Conservation (phyloP, 768 basidiomycete genomes). For the Obba rivulosa region DNA sequence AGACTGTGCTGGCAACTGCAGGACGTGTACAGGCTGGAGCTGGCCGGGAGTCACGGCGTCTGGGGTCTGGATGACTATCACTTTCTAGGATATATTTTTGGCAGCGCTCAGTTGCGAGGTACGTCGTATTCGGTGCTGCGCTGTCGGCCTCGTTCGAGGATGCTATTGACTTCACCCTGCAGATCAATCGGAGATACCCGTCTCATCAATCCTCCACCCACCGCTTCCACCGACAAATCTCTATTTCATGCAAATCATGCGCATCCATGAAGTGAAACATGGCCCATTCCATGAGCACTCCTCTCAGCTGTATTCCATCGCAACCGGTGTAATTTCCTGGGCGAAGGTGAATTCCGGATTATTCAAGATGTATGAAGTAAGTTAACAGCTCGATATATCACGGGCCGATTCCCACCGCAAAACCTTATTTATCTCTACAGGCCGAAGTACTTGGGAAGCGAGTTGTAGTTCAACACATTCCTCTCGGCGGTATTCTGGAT, state of each 20-base stretch:
- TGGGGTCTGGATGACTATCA: constrained; percentile 95
- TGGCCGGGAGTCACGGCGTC: constrained; percentile 95
- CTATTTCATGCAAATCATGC: constrained; percentile 73
- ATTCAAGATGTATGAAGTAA: constrained; percentile 92
- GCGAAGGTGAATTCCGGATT: constrained; percentile 85
- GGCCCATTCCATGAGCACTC: constrained; percentile 94
- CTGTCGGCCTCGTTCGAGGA: not conserved
- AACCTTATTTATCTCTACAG: constrained; percentile 32
- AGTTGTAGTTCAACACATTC: constrained; percentile 95
- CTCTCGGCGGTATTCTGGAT: constrained; percentile 74
- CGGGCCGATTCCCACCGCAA: not conserved
- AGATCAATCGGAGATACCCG: constrained; percentile 64
- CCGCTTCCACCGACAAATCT: constrained; percentile 65
- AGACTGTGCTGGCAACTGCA: constrained; percentile 81
- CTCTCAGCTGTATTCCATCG: constrained; percentile 83
- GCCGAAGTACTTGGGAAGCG: constrained; percentile 91
- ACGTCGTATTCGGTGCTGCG: not conserved
- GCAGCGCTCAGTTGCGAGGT: constrained; percentile 86
- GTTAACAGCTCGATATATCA: constrained; percentile 11
- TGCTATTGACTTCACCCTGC: constrained; percentile 5
- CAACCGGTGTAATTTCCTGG: constrained; percentile 86
- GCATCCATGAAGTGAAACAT: constrained; percentile 74
- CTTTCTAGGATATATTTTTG: constrained; percentile 88
- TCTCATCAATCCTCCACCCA: constrained; percentile 54
- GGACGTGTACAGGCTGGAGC: constrained; percentile 85